Evolutionary conservation across 352 stramenopile species (phyloP), one percentile per base, ranked within the genome.

Genomic region (Pythium scleroteichum): DNA sequence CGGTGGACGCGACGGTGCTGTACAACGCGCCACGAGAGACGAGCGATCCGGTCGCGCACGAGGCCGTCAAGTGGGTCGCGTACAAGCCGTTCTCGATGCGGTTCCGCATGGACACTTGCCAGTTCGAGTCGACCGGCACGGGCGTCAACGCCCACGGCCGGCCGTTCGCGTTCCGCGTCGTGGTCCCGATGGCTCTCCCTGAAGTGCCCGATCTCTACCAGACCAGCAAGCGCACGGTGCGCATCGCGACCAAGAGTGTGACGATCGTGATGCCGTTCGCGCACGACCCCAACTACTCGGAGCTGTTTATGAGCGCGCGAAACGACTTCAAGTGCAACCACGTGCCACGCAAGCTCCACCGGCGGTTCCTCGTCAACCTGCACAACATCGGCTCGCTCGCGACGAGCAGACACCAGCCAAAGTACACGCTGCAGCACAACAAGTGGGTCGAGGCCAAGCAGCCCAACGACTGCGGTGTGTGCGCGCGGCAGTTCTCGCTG

Each of bases 291-390:
- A 48, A 29, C 35, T 22, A 12, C 19, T 49, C 51, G 16, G 51
- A 59, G 51, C 33, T 59, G 33, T 59, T 59, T 22, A 59, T 59
- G 35, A 49, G 19, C 16, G 47, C 44, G 51, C 14, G 12, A 22
- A 49, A 47, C 51, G 51, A 59, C 51, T 59, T 59, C 23, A 59
- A 59, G 51, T 49, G 35, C 51, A 59, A 59, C 51, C 6, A 23
- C 35, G 51, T 59, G 19, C 51, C 51, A 13, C 51, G 51, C 26
- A 49, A 39, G 19, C 47, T 49, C 35, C 44, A 59, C 26, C 46
- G 47, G 38, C 51, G 51, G 35, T 49, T 39, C 26, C 42, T 59
- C 33, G 24, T 22, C 9, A 48, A 38, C 20, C 26, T 59, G 4
- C 39, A 45, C 38, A 38, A 39, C 14, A 19, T 59, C 35, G 20